Evolutionary conservation across 495 filamentous ascomycete genomes (phyloP).

Genomic region (Penicillium paradoxum): DNA sequence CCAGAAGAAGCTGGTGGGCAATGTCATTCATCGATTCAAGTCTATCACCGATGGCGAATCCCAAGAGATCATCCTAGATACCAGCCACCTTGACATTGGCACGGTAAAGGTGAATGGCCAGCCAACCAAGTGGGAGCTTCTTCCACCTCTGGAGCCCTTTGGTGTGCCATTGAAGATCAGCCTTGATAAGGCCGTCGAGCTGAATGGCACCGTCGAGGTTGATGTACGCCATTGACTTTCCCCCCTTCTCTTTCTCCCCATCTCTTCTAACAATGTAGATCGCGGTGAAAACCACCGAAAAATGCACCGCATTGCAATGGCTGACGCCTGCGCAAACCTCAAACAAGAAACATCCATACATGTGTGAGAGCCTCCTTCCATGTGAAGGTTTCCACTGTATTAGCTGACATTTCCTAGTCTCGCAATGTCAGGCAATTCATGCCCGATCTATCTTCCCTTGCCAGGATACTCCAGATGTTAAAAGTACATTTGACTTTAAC

Average conservation of each 20-base stretch:
- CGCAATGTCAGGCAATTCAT: conserved; percentile 95
- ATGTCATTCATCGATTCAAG: conserved; percentile 67
- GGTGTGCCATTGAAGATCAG: conserved; percentile 74
- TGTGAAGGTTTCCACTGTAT: background rate
- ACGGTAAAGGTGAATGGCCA: conserved; percentile 60
- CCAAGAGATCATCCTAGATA: conserved; percentile 79
- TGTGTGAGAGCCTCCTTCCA: conserved; percentile 53
- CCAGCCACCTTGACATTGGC: conserved; percentile 68
- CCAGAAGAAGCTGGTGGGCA: conserved; percentile 65
- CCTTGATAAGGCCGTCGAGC: conserved; percentile 56
- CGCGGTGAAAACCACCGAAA: conserved; percentile 63
- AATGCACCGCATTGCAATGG: conserved; percentile 93
- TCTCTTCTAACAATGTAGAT: conserved; percentile 36
- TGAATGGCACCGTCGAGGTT: conserved; percentile 59
- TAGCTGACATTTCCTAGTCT: conserved; percentile 47
- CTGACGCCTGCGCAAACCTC: conserved; percentile 84
- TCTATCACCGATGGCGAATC: conserved; percentile 63
- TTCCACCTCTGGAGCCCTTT: conserved; percentile 64
- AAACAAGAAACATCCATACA: conserved; percentile 90
- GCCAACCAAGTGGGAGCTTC: conserved; percentile 61
- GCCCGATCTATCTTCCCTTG: conserved; percentile 90
- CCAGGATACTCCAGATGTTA: conserved; percentile 94
- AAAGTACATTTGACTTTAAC: conserved; percentile 82
- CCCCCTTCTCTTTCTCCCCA: background rate
- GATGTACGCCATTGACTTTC: conserved; percentile 38